Evolutionary conservation across 345 rosid genomes (phyloP), one percentile per base, ranked within the genome.

Genomic region (Cardamine resedifolia): DNA sequence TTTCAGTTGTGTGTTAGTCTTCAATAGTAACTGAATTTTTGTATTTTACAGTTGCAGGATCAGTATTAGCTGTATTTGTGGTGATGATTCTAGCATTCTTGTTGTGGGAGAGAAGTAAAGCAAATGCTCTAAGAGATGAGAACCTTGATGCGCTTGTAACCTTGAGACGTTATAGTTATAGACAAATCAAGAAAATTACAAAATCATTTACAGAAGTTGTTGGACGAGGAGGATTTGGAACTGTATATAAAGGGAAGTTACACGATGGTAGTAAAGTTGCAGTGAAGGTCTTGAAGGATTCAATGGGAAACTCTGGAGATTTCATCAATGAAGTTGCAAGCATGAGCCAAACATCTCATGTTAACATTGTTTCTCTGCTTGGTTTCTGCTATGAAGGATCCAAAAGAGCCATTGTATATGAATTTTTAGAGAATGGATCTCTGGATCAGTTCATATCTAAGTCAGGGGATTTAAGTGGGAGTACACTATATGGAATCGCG

Each of bases 261-360:
- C 58, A 69, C 0, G 28, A 38, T 10, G 65, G 61, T 2, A 51
- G 57, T 6, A 31, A 20, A 7, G 51, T 79, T 47, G 79, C 77
- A 0, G 82, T 79, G 10, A 79, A 75, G 58, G 65, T 75, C 68
- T 58, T 75, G 51, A 75, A 79, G 2, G 26, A 36, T 18, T 20
- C 33, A 0, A 44, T 60, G 18, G 77, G 57, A 2, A 33, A 79
- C n/a, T n/a, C n/a, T 3, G 84, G 83, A 64, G 86, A 79, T 7
- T 80, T 84, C 58, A 78, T 78, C 1, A 83, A 82, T 33, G 85
- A 84, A 81, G 88, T 82, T 9, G 85, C 67, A 1, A 81, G 82
- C 79, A 82, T 85, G 23, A 64, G 81, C 21, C 76, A 74, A 64
- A 84, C 83, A 45, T 80, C 84, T 11, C 88, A 84, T 58, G 76